These are phyloP conservation scores for Aureobasidium sp. DNA, from an alignment of 2,329 filamentous ascomycete species.

Conservation along the genomic window DNA sequence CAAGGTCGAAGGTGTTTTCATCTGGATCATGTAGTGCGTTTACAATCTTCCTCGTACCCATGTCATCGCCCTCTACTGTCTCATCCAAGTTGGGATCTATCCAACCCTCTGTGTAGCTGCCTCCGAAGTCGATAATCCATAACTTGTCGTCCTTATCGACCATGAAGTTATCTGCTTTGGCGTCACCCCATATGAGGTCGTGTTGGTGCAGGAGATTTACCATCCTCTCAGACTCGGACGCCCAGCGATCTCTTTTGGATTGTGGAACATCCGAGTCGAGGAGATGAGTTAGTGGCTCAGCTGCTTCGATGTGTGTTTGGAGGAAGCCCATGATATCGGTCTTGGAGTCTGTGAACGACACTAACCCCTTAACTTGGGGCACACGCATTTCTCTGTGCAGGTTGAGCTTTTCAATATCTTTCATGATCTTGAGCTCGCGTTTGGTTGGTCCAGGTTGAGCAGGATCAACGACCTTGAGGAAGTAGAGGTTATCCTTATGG, in stretches of 20 bases:
- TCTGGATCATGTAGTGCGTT: conserved; percentile 23
- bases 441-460: conserved; percentile 24
- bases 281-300: conserved; percentile 24
- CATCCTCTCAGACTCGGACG: conserved; percentile 17
- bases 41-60: conserved; percentile 23
- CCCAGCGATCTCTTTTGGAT: conserved; percentile 24
- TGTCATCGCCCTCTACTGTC: conserved; percentile 12
- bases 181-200: conserved; percentile 31
- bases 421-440: conserved; percentile 25
- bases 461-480: conserved; percentile 27
- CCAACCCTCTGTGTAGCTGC: conserved; percentile 1
- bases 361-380: conserved; percentile 23
- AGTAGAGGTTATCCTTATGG: conserved; percentile 19
- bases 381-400: conserved; percentile 23
- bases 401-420: conserved; percentile 20
- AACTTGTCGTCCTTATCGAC: conserved; percentile 16
- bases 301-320: conserved; percentile 24
- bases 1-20: conserved; percentile 18
- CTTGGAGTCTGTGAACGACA: conserved; percentile 15
- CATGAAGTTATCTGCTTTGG: conserved; percentile 33
- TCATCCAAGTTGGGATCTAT: conserved; percentile 1
- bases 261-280: conserved; percentile 23
- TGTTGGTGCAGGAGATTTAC: conserved; percentile 20
- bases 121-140: conserved; percentile 10
- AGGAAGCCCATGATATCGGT: conserved; percentile 26